A percentile compares a stretch with the other conserved stretches of the same genome.
phyloP scores from a whole-genome alignment of 495 filamentous ascomycete species.

The Sordaria brevicollis region DNA sequence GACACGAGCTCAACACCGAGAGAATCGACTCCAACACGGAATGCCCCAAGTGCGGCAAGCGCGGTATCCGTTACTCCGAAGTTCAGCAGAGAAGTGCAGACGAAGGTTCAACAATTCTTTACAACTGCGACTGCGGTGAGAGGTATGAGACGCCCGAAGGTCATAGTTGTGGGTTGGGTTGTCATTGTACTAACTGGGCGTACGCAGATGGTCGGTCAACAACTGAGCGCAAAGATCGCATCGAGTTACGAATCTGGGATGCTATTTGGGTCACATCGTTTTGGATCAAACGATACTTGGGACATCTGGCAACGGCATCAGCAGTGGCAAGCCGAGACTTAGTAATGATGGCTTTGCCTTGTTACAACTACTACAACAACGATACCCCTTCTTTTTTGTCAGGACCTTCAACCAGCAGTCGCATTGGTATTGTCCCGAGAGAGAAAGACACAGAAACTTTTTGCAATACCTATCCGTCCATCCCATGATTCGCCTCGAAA shows the following conservation, averaged over 20 bases:
- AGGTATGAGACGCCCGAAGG: conserved; percentile 46
- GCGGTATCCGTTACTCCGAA: conserved; percentile 75
- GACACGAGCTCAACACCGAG: conserved; percentile 68
- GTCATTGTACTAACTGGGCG: conserved; percentile 15
- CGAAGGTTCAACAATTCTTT: conserved; percentile 88
- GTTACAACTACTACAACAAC: not conserved
- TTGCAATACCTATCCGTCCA: not conserved
- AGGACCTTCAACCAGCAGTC: not conserved
- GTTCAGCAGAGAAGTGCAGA: conserved; percentile 86
- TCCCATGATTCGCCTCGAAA: not conserved
- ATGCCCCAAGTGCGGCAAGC: conserved; percentile 71
- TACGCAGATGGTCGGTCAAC: conserved; percentile 37
- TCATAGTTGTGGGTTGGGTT: not conserved
- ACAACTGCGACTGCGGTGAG: conserved; percentile 73
- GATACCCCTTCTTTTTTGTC: not conserved
- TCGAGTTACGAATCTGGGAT: not conserved
- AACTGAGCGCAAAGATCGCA: conserved; percentile 10
- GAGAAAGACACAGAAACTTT: not conserved
- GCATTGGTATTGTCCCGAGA: not conserved
- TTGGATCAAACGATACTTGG: not conserved
- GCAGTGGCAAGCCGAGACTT: not conserved
- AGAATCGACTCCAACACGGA: conserved; percentile 55
- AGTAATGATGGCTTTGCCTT: not conserved
- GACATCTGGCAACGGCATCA: not conserved
- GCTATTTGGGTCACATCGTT: not conserved